Percentiles rank a stretch among this genome's conserved stretches.
These are phyloP conservation scores for Trypanosoma scelopori DNA, from an alignment of 208 protist species.

Conservation along the genomic window DNA sequence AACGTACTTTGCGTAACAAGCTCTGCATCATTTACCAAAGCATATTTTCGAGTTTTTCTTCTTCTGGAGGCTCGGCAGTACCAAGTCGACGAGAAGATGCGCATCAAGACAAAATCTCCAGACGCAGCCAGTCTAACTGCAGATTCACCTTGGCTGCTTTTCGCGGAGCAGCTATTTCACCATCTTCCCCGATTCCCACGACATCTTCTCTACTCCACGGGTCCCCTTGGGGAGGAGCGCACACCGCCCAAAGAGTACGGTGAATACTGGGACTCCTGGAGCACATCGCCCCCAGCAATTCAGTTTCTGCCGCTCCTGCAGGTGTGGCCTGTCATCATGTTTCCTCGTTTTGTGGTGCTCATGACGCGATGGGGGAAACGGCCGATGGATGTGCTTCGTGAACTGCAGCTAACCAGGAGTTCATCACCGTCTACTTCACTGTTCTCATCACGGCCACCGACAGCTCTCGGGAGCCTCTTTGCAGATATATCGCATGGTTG, in stretches of 20 bases:
- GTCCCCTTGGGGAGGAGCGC: conserved; percentile 32
- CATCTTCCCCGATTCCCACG: conserved; percentile 33
- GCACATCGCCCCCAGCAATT: conserved; percentile 19
- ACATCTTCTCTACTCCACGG: conserved; percentile 36
- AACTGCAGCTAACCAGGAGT: background rate
- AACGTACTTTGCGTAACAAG: background rate
- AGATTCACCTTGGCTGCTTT: conserved; percentile 36
- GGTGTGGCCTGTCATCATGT: conserved; percentile 46
- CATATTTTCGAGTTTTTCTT: conserved; percentile 36
- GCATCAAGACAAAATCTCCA: background rate
- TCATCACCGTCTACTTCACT: background rate
- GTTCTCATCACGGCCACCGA: background rate
- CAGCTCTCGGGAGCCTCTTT: background rate
- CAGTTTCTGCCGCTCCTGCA: conserved; percentile 27
- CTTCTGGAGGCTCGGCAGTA: conserved; percentile 25
- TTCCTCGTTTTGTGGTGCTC: conserved; percentile 43
- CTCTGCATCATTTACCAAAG: conserved; percentile 2
- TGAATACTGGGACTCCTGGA: conserved; percentile 27
- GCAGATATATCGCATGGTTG: background rate
- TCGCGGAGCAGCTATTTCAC: conserved; percentile 38
- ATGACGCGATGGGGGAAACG: conserved; percentile 41
- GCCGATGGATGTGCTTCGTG: conserved; percentile 28
- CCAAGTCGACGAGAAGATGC: conserved; percentile 10
- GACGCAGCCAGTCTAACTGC: conserved; percentile 5
- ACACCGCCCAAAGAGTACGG: conserved; percentile 18